Evolutionary conservation across 2,329 filamentous ascomycete species (phyloP), one percentile per base, ranked within the genome.

Genomic region (Fusarium proliferatum): DNA sequence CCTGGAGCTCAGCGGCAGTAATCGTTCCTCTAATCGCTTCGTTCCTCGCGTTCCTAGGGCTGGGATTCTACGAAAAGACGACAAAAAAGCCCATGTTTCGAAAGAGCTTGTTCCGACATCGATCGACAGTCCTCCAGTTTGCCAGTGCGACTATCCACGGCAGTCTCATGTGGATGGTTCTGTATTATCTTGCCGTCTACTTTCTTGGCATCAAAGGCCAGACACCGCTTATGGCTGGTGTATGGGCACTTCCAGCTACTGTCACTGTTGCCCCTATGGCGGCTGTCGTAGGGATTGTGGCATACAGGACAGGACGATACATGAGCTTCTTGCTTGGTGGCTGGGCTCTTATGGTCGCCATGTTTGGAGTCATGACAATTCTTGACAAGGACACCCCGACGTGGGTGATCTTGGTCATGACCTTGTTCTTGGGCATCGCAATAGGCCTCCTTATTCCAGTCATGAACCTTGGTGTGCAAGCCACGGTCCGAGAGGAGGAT

Each of bases 381-480:
- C 83, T 91, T 36, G 80, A 76, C 19, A 77, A 80, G 13, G 58
- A 86, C 15, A 91, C 89, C 4, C 84, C 84, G 4, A 85, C 88
- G 5, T 81, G 83, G 0, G 81, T 82, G 26, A 91, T 90, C 87
- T 82, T 93, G 61, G 88, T 91, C 76, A 81, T 93, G 49, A 90
- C 89, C 75, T 78, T 92, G 10, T 83, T 90, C 23, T 82, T 88
- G 17, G 91, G 90, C 1, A 60, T 92, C 9, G 91, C 91, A 19
- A 86, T 89, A 6, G 92, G 91, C 4, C 86, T 92, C 61, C 82
- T 93, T 10, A 92, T 92, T 80, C 88, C 92, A 0, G 84, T 87
- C n/a, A 88, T 92, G 82, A 86, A 84, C 0, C 87, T 92, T 39
- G 87, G 88, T 3, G 87, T 93, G 30, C 91, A 94, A 80, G 91